Evolutionary conservation across 1,284 basidiomycete genomes (phyloP).

Genomic region (Singerocomus rubriflavus): DNA sequence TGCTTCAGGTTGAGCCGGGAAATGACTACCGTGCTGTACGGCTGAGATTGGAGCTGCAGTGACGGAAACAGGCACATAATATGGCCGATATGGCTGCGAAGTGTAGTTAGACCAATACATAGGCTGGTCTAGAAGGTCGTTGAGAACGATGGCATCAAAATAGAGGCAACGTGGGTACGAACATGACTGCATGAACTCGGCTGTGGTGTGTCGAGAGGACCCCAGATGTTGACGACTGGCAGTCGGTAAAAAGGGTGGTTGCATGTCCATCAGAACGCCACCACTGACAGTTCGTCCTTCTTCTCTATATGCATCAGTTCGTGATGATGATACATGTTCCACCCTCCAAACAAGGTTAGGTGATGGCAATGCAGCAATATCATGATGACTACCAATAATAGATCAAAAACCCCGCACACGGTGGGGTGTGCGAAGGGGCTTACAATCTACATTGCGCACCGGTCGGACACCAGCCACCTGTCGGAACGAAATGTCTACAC

Average conservation of each 20-base stretch:
- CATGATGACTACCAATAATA: constrained; percentile 38
- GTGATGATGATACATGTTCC: constrained; percentile 4
- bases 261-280: constrained; percentile 23
- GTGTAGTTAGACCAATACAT: constrained; percentile 17
- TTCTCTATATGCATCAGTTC: constrained; percentile 4
- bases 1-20: background rate
- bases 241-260: constrained; percentile 18
- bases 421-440: constrained; percentile 17
- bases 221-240: background rate
- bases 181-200: constrained; percentile 34
- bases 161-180: constrained; percentile 1
- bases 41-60: background rate
- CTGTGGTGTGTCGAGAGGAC: constrained; percentile 37
- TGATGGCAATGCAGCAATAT: constrained; percentile 20
- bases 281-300: constrained; percentile 22
- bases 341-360: background rate
- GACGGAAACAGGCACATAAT: constrained; percentile 19
- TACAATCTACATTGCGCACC: constrained; percentile 47
- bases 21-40: constrained; percentile 5
- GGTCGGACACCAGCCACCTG: constrained; percentile 44
- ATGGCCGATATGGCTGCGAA: constrained; percentile 25
- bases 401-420: constrained; percentile 2
- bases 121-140: constrained; percentile 10
- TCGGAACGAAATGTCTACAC: constrained; percentile 43
- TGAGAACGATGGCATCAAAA: background rate